Evolutionary conservation across 352 stramenopile genomes (phyloP), one percentile per base, ranked within the genome.

Genomic region (Plasmopara muralis): DNA sequence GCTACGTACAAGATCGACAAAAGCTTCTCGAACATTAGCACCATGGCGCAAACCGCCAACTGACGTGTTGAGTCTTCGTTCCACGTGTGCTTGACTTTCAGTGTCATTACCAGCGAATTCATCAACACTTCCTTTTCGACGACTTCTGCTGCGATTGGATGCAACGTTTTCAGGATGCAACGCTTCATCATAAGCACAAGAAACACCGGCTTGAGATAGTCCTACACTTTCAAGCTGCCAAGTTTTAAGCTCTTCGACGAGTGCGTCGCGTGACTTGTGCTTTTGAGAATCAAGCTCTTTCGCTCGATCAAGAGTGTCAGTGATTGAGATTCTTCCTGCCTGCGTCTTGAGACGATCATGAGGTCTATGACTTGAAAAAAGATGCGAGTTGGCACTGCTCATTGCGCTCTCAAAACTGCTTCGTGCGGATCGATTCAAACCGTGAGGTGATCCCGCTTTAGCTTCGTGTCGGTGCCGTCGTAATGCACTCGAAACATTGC

Each of bases 401-500:
- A 25, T 25, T 25, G 20, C 20, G 20, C 20, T 3, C 3, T 25
- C 20, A 3, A 25, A 25, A 3, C 20, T 25, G 3, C 20, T 25
- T 25, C 20, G 20, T 25, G 20, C 20, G 20, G 20, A 3, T 3
- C 3, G 20, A 3, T 25, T 25, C 20, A 25, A 3, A 25, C 20
- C 20, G 20, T 25, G 20, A 3, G 20, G 20, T 25, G 20, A 25
- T 25, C 76, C 61, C 1, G 57, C 44, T 54, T 88, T 74, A 14
- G 66, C 75, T 57, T 90, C 79, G 41, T 68, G 83, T 30, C 82
- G 67, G 47, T 87, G 80, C 5, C 81, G 70, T 10, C 85, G 74
- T 46, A 95, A 53, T 3, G 85, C 76, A 16, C 81, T 91, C 2
- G 83, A 90, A n/a, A 93, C 75, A 57, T 93, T 95, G 39, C 86